Conservation (phyloP, 139 green algal species). For the Tetraselmis striata region DNA sequence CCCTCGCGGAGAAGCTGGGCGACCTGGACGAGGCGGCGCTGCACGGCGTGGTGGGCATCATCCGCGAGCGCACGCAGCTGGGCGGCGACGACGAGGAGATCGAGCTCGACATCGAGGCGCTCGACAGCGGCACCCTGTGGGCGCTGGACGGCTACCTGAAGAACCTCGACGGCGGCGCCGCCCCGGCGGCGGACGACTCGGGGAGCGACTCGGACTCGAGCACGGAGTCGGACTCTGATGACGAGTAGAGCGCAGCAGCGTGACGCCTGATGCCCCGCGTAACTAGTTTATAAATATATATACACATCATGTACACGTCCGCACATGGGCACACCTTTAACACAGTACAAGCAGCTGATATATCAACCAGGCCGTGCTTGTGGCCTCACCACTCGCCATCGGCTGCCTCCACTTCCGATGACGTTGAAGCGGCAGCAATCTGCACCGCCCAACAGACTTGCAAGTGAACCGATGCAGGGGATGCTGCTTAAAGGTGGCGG, state of each 20-base stretch:
- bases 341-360: too few species aligned
- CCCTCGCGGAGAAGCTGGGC: background rate
- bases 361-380: too few species aligned
- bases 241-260: background rate
- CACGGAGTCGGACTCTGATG: background rate
- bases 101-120: conserved; percentile 56
- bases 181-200: background rate
- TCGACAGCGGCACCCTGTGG: conserved; percentile 50
- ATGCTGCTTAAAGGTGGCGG: too few species aligned
- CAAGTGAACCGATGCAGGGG: too few species aligned
- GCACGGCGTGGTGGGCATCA: background rate
- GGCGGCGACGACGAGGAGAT: conserved; percentile 46
- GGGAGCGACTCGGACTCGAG: background rate
- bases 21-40: background rate
- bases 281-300: too few species aligned
- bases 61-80: background rate
- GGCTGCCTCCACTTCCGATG: too few species aligned
- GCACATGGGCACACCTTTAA: too few species aligned
- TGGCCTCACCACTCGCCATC: too few species aligned
- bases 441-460: too few species aligned
- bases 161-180: background rate
- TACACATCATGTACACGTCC: too few species aligned
- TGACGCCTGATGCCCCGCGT: too few species aligned
- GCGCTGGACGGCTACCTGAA: conserved; percentile 41
- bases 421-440: too few species aligned